Evolutionary conservation across 495 filamentous ascomycete genomes (phyloP).

Genomic region (Penicillium cosmopolitanum): DNA sequence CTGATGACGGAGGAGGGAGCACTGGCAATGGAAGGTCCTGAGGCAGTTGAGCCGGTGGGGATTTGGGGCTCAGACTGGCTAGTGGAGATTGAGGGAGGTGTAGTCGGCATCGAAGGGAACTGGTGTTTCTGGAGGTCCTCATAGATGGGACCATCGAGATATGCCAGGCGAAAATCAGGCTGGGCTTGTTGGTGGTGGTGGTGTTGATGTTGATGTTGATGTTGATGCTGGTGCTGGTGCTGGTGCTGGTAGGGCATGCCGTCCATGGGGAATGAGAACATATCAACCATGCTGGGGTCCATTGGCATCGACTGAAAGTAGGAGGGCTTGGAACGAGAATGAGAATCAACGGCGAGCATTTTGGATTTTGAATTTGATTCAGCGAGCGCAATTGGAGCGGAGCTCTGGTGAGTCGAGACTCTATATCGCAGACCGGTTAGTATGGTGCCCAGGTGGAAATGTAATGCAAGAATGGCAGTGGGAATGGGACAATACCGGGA

Average conservation of each 20-base stretch:
- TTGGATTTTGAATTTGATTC: constrained; percentile 23
- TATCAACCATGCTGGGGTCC: constrained; percentile 40
- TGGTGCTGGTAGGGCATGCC: constrained; percentile 32
- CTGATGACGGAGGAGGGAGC: constrained; percentile 80
- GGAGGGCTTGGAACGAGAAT: constrained; percentile 34
- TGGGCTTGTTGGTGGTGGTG: neutral
- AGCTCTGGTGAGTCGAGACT: neutral
- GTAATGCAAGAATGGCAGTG: neutral
- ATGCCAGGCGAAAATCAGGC: constrained; percentile 29
- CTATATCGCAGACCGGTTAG: neutral
- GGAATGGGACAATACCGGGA: constrained; percentile 20
- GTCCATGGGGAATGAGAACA: constrained; percentile 38
- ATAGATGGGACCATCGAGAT: constrained; percentile 33
- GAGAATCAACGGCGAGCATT: constrained; percentile 46
- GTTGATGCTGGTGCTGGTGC: constrained; percentile 13
- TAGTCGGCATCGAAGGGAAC: constrained; percentile 42
- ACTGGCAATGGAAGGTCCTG: constrained; percentile 68
- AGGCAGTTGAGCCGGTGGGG: constrained; percentile 72
- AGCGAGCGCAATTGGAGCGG: constrained; percentile 34
- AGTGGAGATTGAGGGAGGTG: constrained; percentile 37
- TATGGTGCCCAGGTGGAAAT: neutral
- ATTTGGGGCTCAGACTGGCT: constrained; percentile 47
- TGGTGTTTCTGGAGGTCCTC: constrained; percentile 35
- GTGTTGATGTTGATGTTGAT: constrained; percentile 6
- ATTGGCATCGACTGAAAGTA: constrained; percentile 43